Evolutionary conservation across 2,329 filamentous ascomycete species (phyloP).

Genomic region (Aciculosporium take): DNA sequence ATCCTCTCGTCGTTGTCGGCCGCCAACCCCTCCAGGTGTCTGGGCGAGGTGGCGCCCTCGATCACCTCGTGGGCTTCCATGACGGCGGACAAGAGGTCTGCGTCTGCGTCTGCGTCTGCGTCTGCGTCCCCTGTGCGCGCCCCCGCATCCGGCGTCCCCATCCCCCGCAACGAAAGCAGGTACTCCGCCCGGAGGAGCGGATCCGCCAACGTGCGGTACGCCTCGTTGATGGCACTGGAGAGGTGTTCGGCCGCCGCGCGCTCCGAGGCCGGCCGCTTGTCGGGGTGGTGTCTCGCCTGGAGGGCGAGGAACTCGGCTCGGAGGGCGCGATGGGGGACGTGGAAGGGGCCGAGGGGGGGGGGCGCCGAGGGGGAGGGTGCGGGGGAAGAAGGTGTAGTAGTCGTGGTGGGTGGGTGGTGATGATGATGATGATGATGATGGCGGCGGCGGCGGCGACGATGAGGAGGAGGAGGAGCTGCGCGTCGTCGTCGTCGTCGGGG

Average conservation of each 20-base stretch:
- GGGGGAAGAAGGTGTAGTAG: constrained; percentile 81
- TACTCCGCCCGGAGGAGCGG: constrained; percentile 83
- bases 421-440: background rate
- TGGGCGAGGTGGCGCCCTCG: constrained; percentile 55
- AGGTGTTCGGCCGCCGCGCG: constrained; percentile 68
- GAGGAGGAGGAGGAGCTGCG: no score
- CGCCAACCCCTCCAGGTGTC: constrained; percentile 45
- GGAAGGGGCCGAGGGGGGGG: constrained; percentile 64
- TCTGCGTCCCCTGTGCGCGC: no score
- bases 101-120: constrained; percentile 67
- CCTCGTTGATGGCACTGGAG: constrained; percentile 79
- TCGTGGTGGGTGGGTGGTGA: constrained; percentile 23
- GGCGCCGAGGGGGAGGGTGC: constrained; percentile 62
- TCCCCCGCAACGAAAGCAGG: constrained; percentile 55
- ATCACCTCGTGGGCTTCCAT: constrained; percentile 67
- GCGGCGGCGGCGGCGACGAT: background rate
- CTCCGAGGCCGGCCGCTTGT: constrained; percentile 45
- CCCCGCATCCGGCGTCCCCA: no score
- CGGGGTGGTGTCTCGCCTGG: constrained; percentile 64
- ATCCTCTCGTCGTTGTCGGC: constrained; percentile 56
- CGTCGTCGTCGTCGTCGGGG: no score
- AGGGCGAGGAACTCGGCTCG: constrained; percentile 76
- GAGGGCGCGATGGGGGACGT: constrained; percentile 53
- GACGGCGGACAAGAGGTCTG: constrained; percentile 60
- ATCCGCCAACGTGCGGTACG: constrained; percentile 69